Conservation (phyloP, 208 protist genomes). For the Spongospora subterranea region DNA sequence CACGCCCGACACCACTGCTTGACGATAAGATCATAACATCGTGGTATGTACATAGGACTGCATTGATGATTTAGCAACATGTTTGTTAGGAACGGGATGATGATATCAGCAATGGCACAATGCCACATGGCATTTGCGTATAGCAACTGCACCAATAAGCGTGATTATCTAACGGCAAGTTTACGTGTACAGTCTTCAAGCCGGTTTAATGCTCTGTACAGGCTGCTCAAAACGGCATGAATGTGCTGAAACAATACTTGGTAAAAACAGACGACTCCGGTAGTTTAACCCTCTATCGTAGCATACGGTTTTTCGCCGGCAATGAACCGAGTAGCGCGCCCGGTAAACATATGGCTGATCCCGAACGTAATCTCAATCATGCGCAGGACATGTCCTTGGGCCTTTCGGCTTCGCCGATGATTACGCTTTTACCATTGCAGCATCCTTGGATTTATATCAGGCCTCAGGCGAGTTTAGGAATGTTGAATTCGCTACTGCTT, state of each 20-base stretch:
- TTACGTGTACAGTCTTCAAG: neutral
- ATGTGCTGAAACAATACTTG: neutral
- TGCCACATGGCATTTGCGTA: neutral
- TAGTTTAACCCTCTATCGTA: neutral
- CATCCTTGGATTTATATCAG: conserved; percentile 32
- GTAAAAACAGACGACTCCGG: neutral
- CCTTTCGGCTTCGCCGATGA: neutral
- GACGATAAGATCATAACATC: conserved; percentile 59
- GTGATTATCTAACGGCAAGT: conserved; percentile 9
- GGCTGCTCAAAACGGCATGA: neutral
- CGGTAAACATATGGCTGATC: too few relatives aligned
- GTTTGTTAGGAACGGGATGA: conserved; percentile 56
- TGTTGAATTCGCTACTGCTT: neutral
- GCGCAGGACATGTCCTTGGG: neutral
- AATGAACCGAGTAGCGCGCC: too few relatives aligned
- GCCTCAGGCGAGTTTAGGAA: neutral
- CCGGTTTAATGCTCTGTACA: neutral
- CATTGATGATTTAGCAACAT: neutral
- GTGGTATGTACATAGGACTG: neutral
- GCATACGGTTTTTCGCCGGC: neutral
- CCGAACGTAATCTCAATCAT: neutral
- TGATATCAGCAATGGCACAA: conserved; percentile 36
- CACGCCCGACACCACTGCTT: neutral
- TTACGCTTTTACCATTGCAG: neutral
- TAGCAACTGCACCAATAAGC: neutral